These are phyloP conservation scores for Bipolaris cookei DNA, from an alignment of 2,329 filamentous ascomycete genomes.

Conservation along the genomic window DNA sequence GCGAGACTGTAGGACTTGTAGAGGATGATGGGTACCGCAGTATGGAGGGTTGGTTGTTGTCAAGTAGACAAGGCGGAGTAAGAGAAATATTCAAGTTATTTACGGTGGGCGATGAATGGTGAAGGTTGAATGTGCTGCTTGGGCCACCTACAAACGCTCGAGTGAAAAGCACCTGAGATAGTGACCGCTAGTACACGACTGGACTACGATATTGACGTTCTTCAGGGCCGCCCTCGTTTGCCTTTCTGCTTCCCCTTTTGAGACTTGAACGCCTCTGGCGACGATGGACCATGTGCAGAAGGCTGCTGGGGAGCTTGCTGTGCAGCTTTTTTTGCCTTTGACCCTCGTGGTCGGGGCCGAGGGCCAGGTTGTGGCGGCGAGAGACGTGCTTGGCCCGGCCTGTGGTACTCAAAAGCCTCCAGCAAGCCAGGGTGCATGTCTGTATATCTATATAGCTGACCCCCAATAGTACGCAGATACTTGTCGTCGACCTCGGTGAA, in stretches of 20 bases:
- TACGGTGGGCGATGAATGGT: not conserved
- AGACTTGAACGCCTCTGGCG: conserved; percentile 12
- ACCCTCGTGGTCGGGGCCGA: not conserved
- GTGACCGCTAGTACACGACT: not conserved
- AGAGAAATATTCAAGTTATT: not conserved
- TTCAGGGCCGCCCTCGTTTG: conserved; percentile 25
- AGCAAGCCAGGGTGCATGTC: conserved; percentile 26
- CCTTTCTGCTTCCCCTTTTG: conserved; percentile 16
- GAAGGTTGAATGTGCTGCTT: not conserved
- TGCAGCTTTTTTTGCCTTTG: not conserved
- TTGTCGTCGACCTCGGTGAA: conserved; percentile 29
- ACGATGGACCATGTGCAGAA: not conserved
- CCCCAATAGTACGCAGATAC: conserved; percentile 33
- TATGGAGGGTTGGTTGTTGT: not conserved
- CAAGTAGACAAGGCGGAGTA: not conserved
- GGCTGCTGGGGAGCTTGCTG: not conserved
- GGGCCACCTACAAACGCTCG: conserved; percentile 3
- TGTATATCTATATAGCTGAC: conserved; percentile 27
- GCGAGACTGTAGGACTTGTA: too few relatives aligned
- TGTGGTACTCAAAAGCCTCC: conserved; percentile 35
- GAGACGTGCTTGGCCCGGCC: conserved; percentile 25
- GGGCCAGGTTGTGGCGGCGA: conserved; percentile 1
- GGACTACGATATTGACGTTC: conserved; percentile 24
- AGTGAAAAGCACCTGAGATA: not conserved
- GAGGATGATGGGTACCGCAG: too few relatives aligned